A percentile compares a stretch with the other conserved stretches of the same genome.
Evolutionary conservation across 805 yeast genomes (phyloP).

Genomic region (Wickerhamiella siamensis): DNA sequence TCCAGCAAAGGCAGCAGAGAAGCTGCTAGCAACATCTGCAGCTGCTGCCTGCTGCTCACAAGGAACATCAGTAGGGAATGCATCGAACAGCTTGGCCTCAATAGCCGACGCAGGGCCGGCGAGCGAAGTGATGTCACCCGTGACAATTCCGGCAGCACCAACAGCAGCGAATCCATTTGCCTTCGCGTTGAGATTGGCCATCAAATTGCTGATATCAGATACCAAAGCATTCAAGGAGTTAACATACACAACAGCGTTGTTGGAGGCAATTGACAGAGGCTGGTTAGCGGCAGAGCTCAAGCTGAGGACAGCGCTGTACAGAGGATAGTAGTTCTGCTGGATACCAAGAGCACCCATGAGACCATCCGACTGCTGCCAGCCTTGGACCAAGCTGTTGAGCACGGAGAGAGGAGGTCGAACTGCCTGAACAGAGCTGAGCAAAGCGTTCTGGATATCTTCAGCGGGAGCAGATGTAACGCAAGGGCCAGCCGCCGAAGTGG

Average conservation of each 20-base stretch:
- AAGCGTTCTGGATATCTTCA: neutral
- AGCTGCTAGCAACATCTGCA: neutral
- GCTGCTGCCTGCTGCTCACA: neutral
- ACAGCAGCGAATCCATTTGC: slow-evolving; percentile 17
- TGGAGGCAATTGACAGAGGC: slow-evolving; percentile 5
- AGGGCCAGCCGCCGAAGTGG: neutral
- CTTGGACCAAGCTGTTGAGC: slow-evolving; percentile 7
- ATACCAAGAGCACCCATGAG: slow-evolving; percentile 21
- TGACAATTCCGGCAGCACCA: slow-evolving; percentile 16
- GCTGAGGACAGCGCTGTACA: slow-evolving; percentile 13
- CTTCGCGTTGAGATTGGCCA: slow-evolving; percentile 16
- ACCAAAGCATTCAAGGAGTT: slow-evolving; percentile 8
- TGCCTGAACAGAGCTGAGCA: neutral
- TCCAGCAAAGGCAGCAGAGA: slow-evolving; percentile 1
- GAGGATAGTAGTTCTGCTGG: slow-evolving; percentile 17
- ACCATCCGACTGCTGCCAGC: slow-evolving; percentile 15
- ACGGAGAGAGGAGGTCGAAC: neutral
- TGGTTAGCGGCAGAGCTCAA: slow-evolving; percentile 8
- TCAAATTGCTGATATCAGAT: slow-evolving; percentile 12
- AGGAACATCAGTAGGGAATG: slow-evolving; percentile 7
- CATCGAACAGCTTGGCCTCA: slow-evolving; percentile 10
- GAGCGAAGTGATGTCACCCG: slow-evolving; percentile 15
- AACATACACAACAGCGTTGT: slow-evolving; percentile 9
- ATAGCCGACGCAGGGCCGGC: slow-evolving; percentile 14
- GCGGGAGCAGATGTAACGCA: neutral